Conservation (phyloP, 331 rosid genomes). For the Malus hybrid region DNA sequence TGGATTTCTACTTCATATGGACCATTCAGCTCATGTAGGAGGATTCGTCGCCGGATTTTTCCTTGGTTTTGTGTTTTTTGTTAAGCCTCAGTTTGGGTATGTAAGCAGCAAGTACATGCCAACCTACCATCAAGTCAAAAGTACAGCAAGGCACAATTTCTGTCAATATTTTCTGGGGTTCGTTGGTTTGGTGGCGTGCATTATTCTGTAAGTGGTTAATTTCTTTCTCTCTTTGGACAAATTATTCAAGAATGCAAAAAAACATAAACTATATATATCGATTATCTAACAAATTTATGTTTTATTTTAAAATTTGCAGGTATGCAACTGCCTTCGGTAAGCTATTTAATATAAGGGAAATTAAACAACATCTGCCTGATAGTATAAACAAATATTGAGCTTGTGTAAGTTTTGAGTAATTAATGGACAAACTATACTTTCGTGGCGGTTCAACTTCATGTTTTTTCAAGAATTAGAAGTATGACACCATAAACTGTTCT, state of each 20-base stretch:
- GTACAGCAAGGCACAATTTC: constrained; percentile 41
- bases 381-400: neutral
- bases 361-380: neutral
- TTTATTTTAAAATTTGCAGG: constrained; percentile 28
- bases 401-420: neutral
- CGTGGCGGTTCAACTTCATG: neutral
- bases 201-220: constrained; percentile 38
- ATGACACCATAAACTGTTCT: neutral
- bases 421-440: neutral
- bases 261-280: neutral
- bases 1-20: constrained; percentile 69
- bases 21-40: constrained; percentile 88
- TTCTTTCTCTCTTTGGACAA: neutral
- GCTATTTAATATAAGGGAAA: constrained; percentile 20
- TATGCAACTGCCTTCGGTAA: constrained; percentile 33
- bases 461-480: constrained; percentile 1
- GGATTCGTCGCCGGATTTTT: constrained; percentile 71
- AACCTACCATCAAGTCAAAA: constrained; percentile 38
- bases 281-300: neutral
- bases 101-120: constrained; percentile 50
- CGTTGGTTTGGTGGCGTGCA: constrained; percentile 22
- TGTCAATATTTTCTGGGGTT: constrained; percentile 56
- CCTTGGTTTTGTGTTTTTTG: constrained; percentile 68
- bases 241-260: neutral
- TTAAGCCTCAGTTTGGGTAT: constrained; percentile 82